Percentiles rank a stretch among this genome's conserved stretches.
These are phyloP conservation scores for Parastagonospora avenae DNA, from an alignment of 2,329 filamentous ascomycete genomes.

Conservation along the genomic window DNA sequence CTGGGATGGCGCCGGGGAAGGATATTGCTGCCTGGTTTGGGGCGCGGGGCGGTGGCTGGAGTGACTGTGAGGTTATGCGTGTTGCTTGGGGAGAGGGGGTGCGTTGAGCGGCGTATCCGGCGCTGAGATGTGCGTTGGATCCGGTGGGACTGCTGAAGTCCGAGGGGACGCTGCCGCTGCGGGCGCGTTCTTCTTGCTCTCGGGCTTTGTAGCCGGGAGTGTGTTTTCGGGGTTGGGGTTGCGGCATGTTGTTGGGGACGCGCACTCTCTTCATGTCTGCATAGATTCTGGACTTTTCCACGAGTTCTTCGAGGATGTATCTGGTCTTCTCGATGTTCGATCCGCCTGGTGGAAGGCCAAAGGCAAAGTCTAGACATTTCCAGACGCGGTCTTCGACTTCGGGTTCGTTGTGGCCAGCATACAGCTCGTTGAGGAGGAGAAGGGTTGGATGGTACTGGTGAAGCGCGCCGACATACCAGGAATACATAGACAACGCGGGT, in stretches of 20 bases:
- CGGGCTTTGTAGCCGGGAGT: conserved; percentile 23
- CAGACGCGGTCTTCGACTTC: conserved; percentile 70
- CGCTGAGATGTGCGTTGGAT: neutral
- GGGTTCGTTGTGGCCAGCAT: conserved; percentile 60
- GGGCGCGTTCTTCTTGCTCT: conserved; percentile 9
- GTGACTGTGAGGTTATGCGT: neutral
- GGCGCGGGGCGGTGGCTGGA: conserved; percentile 2
- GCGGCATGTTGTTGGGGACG: conserved; percentile 55
- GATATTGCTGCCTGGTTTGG: conserved; percentile 3
- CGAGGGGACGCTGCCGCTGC: conserved; percentile 9
- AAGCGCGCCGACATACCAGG: conserved; percentile 73
- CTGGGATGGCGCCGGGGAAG: conserved; percentile 31
- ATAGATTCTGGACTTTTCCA: conserved; percentile 65
- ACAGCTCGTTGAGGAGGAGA: conserved; percentile 70
- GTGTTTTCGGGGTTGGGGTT: conserved; percentile 37
- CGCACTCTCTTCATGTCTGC: conserved; percentile 63
- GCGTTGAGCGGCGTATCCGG: conserved; percentile 1
- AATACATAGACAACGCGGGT: conserved; percentile 62
- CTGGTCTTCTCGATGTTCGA: conserved; percentile 63
- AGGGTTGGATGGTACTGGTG: conserved; percentile 75
- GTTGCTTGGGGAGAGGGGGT: conserved; percentile 8
- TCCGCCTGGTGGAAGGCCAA: conserved; percentile 62
- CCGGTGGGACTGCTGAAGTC: neutral
- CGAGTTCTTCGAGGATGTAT: conserved; percentile 66
- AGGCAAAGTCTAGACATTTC: conserved; percentile 74